Evolutionary conservation across 1,139 yeast species (phyloP).

Genomic region (Blastobotrys proliferans): DNA sequence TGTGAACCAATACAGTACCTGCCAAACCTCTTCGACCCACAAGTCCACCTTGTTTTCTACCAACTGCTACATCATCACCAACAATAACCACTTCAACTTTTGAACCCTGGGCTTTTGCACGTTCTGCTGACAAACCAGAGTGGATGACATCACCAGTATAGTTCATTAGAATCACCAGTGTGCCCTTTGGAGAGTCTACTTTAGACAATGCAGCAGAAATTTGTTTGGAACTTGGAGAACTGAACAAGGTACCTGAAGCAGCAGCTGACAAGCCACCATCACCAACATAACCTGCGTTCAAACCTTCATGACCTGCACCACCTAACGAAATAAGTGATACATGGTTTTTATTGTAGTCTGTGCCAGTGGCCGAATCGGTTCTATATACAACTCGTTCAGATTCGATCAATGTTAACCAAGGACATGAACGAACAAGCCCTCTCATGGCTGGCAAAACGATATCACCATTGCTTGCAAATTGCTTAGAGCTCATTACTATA

Average conservation of each 20-base stretch:
- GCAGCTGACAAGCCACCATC: slow-evolving; percentile 79
- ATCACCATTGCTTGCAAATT: slow-evolving; percentile 43
- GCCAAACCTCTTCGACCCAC: slow-evolving; percentile 94
- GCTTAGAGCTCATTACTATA: slow-evolving; percentile 20
- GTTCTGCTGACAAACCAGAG: slow-evolving; percentile 85
- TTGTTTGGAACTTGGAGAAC: slow-evolving; percentile 89
- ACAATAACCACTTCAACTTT: slow-evolving; percentile 70
- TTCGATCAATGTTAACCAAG: slow-evolving; percentile 57
- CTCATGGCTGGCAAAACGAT: slow-evolving; percentile 60
- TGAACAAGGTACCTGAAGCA: slow-evolving; percentile 83
- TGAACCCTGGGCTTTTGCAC: slow-evolving; percentile 74
- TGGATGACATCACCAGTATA: slow-evolving; percentile 93
- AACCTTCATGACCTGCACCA: slow-evolving; percentile 94
- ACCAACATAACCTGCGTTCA: slow-evolving; percentile 90
- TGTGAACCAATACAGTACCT: slow-evolving; percentile 84
- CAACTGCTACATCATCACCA: slow-evolving; percentile 92
- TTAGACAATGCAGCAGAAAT: slow-evolving; percentile 69
- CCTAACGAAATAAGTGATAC: slow-evolving; percentile 81
- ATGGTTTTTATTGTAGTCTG: slow-evolving; percentile 21
- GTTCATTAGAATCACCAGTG: slow-evolving; percentile 75
- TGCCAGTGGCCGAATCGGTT: slow-evolving; percentile 18
- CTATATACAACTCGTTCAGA: slow-evolving; percentile 63
- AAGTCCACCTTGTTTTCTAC: slow-evolving; percentile 76
- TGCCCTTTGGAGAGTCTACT: slow-evolving; percentile 54
- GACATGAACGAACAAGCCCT: slow-evolving; percentile 69